Base-by-base conservation (phyloP, 768 basidiomycete species). In the Amanita polypyramis region DNA sequence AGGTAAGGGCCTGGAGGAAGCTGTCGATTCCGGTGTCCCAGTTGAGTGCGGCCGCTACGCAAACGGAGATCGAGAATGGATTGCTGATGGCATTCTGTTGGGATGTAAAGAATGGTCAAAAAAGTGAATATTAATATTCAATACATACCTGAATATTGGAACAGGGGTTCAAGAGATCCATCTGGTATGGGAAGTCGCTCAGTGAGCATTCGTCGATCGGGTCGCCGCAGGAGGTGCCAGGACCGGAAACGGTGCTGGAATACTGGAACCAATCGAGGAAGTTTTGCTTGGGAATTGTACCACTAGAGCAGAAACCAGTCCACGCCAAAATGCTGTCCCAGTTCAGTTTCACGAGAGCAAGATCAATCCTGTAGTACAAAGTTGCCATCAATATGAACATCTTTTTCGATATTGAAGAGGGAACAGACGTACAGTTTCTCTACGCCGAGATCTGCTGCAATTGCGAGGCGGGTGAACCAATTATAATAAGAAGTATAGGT, bases 201-300 rank as follows among this genome's bases (percentile, higher is more conserved):
- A 37, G 27, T 12, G 51, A 47, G 33, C 51, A 52, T n/a, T 40
- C 30, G n/a, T 25, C 42, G 17, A 52, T 11, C 6, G 23, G 30
- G 20, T 15, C 25, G 25, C 38, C 43, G 23, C 52, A 53, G 5
- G 52, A 40, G n/a, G 48, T 50, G 7, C 27, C 36, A 4, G 48
- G 43, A 1, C 48, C 48, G 9, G 5, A 10, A 20, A 43, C 43
- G 3, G 38, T 50, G 32, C 52, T 53, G 3, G 42, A 53, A 23
- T 45, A 53, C 37, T 53, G 52, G 48, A 53, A 53, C 52, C 52
- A 53, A 41, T 53, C 52, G 5, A 53, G 43, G 52, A 53, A 53
- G 25, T 53, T 53, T 3, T 47, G 20, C 21, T 45, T 42, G 2
- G 52, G 52, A 10, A 53, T 45, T 14, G 8, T 39, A 5, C 32